Percentiles rank a stretch among this genome's conserved stretches.
Evolutionary conservation across 1,284 basidiomycete species (phyloP).

Genomic region (Ustilago loliicola): DNA sequence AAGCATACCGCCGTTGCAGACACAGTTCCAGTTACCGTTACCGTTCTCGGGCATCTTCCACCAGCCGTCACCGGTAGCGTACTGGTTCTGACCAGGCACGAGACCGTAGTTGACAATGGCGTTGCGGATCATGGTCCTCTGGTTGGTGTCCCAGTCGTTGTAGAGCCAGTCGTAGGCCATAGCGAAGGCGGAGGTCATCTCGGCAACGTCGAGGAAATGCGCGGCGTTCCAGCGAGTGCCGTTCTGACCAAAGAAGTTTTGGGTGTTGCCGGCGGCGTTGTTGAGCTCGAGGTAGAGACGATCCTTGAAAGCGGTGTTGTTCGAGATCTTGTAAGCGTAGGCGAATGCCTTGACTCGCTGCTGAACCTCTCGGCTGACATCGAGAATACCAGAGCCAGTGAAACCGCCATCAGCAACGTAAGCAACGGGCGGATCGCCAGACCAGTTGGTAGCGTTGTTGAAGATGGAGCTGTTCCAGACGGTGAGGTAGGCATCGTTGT

Average conservation of each 20-base stretch:
- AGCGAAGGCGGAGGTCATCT: slow-evolving; percentile 77
- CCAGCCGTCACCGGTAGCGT: slow-evolving; percentile 71
- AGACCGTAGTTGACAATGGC: slow-evolving; percentile 84
- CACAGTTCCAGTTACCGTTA: slow-evolving; percentile 95
- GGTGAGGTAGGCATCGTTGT: slow-evolving; percentile 85
- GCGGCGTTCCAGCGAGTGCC: slow-evolving; percentile 79
- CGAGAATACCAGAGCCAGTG: slow-evolving; percentile 85
- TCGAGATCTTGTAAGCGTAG: slow-evolving; percentile 90
- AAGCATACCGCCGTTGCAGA: slow-evolving; percentile 91
- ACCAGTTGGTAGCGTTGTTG: slow-evolving; percentile 83
- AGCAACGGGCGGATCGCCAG: slow-evolving; percentile 75
- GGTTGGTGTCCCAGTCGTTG: slow-evolving; percentile 82
- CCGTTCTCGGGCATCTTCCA: slow-evolving; percentile 71
- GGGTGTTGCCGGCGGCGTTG: slow-evolving; percentile 68
- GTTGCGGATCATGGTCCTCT: slow-evolving; percentile 79
- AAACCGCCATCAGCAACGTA: slow-evolving; percentile 80
- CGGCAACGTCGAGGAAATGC: slow-evolving; percentile 95
- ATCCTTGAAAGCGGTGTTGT: slow-evolving; percentile 89
- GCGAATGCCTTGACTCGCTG: slow-evolving; percentile 90
- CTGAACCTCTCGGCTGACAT: slow-evolving; percentile 90
- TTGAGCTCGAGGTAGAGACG: slow-evolving; percentile 84
- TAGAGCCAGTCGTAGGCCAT: slow-evolving; percentile 96
- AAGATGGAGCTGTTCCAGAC: slow-evolving; percentile 94
- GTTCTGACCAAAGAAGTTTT: slow-evolving; percentile 75
- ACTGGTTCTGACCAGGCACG: slow-evolving; percentile 73